Evolutionary conservation across 2,329 filamentous ascomycete genomes (phyloP).

Genomic region (Chlorencoelia australis): DNA sequence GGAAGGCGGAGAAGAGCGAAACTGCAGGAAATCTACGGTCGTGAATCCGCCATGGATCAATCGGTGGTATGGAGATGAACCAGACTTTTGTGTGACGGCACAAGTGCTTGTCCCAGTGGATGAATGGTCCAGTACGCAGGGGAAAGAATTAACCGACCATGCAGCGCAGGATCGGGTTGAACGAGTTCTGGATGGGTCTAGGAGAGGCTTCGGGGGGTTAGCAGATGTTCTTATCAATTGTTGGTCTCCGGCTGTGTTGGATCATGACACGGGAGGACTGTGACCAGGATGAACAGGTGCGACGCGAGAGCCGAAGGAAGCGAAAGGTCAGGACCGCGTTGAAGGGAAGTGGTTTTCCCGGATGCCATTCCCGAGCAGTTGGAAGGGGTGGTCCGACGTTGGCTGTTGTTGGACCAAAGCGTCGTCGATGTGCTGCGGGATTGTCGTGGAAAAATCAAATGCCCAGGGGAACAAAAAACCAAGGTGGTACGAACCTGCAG

Average conservation of each 20-base stretch:
- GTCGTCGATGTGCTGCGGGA: too few species aligned
- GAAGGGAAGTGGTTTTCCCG: too few species aligned
- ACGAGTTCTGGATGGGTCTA: conserved; percentile 12
- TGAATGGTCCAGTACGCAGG: conserved; percentile 15
- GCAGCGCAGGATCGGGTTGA: conserved; percentile 15
- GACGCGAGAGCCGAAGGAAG: too few species aligned
- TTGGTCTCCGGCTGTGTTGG: too few species aligned
- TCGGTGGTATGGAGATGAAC: conserved; percentile 4
- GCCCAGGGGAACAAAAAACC: too few species aligned
- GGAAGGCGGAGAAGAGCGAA: conserved; percentile 19
- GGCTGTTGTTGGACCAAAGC: too few species aligned
- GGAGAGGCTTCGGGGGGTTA: conserved; percentile 13
- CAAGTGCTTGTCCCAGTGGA: conserved; percentile 4
- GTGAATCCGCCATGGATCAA: conserved; percentile 22
- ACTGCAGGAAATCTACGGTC: conserved; percentile 18
- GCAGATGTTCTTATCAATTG: conserved; percentile 8
- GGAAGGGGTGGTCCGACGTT: too few species aligned
- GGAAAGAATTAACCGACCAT: conserved; percentile 20
- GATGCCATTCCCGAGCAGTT: too few species aligned
- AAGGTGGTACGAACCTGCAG: neutral
- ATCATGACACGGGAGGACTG: too few species aligned
- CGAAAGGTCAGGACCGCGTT: too few species aligned
- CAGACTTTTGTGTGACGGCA: conserved; percentile 7
- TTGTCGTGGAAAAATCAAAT: too few species aligned
- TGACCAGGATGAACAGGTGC: too few species aligned